These are phyloP conservation scores for Microsporum audouinii DNA, from an alignment of 2,329 filamentous ascomycete genomes.

Conservation along the genomic window DNA sequence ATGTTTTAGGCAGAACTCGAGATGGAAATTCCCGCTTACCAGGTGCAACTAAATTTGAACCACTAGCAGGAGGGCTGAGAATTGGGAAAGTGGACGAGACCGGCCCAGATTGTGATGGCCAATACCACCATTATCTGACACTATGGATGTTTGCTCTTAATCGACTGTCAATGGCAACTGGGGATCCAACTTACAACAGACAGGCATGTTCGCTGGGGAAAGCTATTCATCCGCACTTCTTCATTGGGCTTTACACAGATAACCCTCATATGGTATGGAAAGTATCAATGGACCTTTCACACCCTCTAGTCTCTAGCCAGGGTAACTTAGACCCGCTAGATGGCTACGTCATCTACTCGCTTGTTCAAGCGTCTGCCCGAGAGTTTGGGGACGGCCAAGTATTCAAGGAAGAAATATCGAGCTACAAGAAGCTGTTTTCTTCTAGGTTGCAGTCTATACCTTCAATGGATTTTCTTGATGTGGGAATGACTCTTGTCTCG, in stretches of 20 bases:
- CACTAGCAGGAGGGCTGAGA: constrained; percentile 44
- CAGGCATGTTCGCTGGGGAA: constrained; percentile 43
- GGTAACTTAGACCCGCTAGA: constrained; percentile 48
- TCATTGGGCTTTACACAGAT: constrained; percentile 27
- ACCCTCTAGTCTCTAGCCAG: constrained; percentile 39
- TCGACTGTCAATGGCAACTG: constrained; percentile 39
- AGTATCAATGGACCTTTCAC: constrained; percentile 40
- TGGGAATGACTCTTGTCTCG: constrained; percentile 51
- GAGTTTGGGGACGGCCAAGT: constrained; percentile 22
- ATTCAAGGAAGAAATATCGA: constrained; percentile 40
- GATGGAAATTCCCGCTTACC: constrained; percentile 39
- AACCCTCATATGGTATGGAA: constrained; percentile 46
- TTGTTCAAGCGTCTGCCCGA: constrained; percentile 37
- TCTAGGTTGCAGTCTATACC: constrained; percentile 35
- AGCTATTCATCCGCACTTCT: constrained; percentile 44
- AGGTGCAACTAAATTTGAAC: constrained; percentile 41
- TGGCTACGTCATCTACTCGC: constrained; percentile 41
- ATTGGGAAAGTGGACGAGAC: constrained; percentile 44
- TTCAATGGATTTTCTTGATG: constrained; percentile 43
- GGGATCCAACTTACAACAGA: constrained; percentile 38
- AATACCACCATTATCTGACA: constrained; percentile 52
- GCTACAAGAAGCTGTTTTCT: constrained; percentile 42
- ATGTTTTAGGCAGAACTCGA: constrained; percentile 42
- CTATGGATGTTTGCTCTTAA: constrained; percentile 54
- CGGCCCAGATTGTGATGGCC: constrained; percentile 46